Evolutionary conservation across 352 stramenopile genomes (phyloP).

Genomic region (Globisporangium paroecandrum): DNA sequence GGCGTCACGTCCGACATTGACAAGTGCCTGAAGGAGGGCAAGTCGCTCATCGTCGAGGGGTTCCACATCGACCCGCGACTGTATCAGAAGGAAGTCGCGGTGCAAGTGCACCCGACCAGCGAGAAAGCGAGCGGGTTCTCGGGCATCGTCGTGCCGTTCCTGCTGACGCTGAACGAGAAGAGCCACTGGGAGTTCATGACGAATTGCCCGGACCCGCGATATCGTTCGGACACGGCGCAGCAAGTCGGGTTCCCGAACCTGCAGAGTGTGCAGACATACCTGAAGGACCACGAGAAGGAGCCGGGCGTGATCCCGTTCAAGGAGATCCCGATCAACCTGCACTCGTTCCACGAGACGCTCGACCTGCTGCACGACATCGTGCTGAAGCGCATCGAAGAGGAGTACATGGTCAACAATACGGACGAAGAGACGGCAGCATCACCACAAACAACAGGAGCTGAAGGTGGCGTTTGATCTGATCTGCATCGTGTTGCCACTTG

Average conservation of each 20-base stretch:
- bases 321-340: conserved; percentile 74
- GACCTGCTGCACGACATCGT: conserved; percentile 85
- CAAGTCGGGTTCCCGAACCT: conserved; percentile 65
- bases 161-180: conserved; percentile 58
- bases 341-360: conserved; percentile 85
- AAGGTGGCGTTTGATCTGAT: not conserved
- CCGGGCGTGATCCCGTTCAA: conserved; percentile 60
- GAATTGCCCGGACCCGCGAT: conserved; percentile 80
- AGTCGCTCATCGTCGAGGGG: conserved; percentile 86
- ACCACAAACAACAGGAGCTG: not conserved
- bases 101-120: conserved; percentile 26
- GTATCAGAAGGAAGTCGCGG: conserved; percentile 70
- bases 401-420: conserved; percentile 38
- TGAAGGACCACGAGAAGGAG: conserved; percentile 46
- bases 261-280: conserved; percentile 75
- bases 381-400: conserved; percentile 78
- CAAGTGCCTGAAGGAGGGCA: conserved; percentile 88
- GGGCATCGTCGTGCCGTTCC: conserved; percentile 80
- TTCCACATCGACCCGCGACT: conserved; percentile 85
- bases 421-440: not conserved
- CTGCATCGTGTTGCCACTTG: not conserved
- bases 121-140: conserved; percentile 31
- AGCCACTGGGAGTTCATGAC: conserved; percentile 79
- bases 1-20: conserved; percentile 84
- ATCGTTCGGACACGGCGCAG: conserved; percentile 49